Evolutionary conservation across 495 filamentous ascomycete genomes (phyloP).

Genomic region (Xylaria intraflava): DNA sequence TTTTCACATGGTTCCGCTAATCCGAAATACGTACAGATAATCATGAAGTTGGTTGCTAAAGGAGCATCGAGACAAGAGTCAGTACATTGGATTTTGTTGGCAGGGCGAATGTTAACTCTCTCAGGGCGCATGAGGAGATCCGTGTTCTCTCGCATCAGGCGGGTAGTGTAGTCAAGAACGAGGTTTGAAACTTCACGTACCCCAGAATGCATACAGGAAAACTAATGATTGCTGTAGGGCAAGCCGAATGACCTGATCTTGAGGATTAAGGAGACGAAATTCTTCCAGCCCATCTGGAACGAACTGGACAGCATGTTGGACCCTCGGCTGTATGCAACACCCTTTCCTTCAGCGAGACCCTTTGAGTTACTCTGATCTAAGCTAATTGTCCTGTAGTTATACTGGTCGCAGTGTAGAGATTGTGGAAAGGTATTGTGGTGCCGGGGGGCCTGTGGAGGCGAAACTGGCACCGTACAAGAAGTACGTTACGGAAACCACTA

Average conservation of each 20-base stretch:
- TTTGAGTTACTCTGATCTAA: neutral
- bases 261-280: conserved; percentile 64
- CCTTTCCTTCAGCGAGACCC: conserved; percentile 26
- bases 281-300: conserved; percentile 74
- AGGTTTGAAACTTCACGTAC: conserved; percentile 12
- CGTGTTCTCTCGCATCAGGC: conserved; percentile 85
- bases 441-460: conserved; percentile 22
- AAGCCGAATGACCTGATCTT: conserved; percentile 78
- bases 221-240: conserved; percentile 44
- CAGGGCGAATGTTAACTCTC: neutral
- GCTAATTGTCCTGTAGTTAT: conserved; percentile 5
- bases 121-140: conserved; percentile 79
- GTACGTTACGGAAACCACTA: conserved; percentile 17
- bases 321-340: conserved; percentile 61
- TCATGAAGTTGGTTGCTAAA: conserved; percentile 75
- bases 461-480: conserved; percentile 24
- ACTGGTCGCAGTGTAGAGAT: conserved; percentile 30
- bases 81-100: neutral
- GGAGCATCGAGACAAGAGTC: conserved; percentile 72
- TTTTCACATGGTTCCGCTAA: conserved; percentile 17
- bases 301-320: conserved; percentile 73
- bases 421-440: conserved; percentile 41
- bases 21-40: conserved; percentile 42
- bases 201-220: neutral
- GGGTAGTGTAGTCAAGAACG: conserved; percentile 66